Evolutionary conservation across 208 protist genomes (phyloP), one percentile per base, ranked within the genome.

Genomic region (Acanthamoeba healyi): DNA sequence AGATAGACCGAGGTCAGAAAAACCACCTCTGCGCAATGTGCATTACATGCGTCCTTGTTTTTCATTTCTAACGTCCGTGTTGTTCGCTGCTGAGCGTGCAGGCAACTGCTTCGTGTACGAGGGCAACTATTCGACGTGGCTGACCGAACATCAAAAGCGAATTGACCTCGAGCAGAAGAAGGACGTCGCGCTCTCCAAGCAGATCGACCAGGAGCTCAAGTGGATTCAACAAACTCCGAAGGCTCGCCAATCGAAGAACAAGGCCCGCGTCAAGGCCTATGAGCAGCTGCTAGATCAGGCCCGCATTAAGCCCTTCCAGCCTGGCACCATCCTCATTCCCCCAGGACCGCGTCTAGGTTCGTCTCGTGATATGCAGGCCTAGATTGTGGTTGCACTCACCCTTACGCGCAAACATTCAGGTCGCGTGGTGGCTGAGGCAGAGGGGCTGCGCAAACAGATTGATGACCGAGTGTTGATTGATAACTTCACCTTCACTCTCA

Each of bases 41-140:
- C n/a, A n/a, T n/a, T n/a, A n/a, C n/a, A n/a, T n/a, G n/a, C n/a
- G n/a, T n/a, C n/a, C n/a, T n/a, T n/a, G n/a, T n/a, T n/a, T n/a
- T n/a, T n/a, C n/a, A n/a, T n/a, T n/a, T n/a, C n/a, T n/a, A 19
- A 26, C 10, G 65, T 2, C 65, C 29, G 36, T 72, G 15, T 40
- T 7, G 15, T 56, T n/a, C n/a, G n/a, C n/a, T n/a, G n/a, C n/a
- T n/a, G n/a, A n/a, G 19, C 17, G 24, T 92, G 38, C 49, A 90
- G 90, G 58, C 22, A 14, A 58, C 5, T 54, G 63, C 70, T 89
- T 70, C 34, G 26, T 54, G 40, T 94, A 72, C 49, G n/a, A 86
- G 46, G 91, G 95, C 15, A 97, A 96, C 86, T 97, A 97, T 42
- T 94, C 94, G 0, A 65, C 22, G 36, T 97, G 95, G 94, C 70